A percentile compares a stretch with the other conserved stretches of the same genome.
Evolutionary conservation across 352 stramenopile genomes (phyloP).

Genomic region (Globisporangium alternatum): DNA sequence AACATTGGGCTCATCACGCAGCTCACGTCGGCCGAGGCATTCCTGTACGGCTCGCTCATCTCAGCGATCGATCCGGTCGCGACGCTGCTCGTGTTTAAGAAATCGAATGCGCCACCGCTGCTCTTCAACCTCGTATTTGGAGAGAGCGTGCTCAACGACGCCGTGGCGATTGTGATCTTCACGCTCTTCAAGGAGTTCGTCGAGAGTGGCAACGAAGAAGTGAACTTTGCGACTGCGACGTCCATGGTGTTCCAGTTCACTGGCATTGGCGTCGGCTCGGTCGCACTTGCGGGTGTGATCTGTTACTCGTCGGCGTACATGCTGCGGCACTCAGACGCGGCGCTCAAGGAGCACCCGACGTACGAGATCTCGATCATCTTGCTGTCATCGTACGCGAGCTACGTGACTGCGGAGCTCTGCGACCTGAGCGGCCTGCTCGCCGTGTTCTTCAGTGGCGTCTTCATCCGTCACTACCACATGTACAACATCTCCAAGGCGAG

Average conservation of each 20-base stretch:
- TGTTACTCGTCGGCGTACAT: constrained; percentile 49
- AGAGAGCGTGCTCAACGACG: constrained; percentile 77
- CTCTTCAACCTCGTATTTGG: constrained; percentile 89
- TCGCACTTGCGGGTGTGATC: constrained; percentile 39
- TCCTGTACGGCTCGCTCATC: constrained; percentile 81
- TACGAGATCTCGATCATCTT: constrained; percentile 73
- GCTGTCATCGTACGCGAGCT: constrained; percentile 39
- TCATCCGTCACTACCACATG: constrained; percentile 53
- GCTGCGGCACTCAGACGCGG: constrained; percentile 10
- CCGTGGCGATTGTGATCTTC: constrained; percentile 74
- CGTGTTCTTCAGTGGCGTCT: constrained; percentile 77
- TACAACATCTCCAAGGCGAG: constrained; percentile 43
- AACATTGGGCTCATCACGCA: constrained; percentile 31
- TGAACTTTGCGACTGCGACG: constrained; percentile 20
- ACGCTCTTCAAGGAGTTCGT: constrained; percentile 53
- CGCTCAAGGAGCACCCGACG: constrained; percentile 16
- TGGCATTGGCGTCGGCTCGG: constrained; percentile 41
- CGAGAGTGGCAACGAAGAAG: constrained; percentile 32
- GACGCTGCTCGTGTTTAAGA: constrained; percentile 78
- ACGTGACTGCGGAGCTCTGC: constrained; percentile 34
- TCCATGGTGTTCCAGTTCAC: constrained; percentile 35
- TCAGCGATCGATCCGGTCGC: constrained; percentile 83
- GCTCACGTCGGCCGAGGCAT: constrained; percentile 54
- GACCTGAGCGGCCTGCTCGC: constrained; percentile 74
- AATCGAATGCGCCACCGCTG: constrained; percentile 34